Conservation (phyloP, 495 filamentous ascomycete genomes). For the Aspergillus saccharolyticus region DNA sequence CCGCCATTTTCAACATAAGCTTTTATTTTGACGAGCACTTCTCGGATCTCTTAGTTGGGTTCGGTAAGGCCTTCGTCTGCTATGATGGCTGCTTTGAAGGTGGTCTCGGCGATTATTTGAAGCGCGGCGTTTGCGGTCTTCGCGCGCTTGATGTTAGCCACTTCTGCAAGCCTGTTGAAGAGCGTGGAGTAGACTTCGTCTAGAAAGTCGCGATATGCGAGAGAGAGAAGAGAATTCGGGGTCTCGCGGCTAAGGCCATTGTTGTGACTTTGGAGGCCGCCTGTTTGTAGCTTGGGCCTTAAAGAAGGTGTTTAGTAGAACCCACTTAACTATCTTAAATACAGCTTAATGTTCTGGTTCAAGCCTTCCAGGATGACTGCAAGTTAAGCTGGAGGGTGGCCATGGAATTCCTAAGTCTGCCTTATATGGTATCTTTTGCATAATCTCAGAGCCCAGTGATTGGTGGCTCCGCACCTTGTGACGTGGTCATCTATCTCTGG, state of each 20-base stretch:
- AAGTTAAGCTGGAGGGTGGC: neutral
- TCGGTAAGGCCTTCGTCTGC: constrained; percentile 17
- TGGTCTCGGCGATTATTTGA: neutral
- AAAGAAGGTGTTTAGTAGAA: too few species aligned
- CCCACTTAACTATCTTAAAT: too few species aligned
- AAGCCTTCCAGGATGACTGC: too few species aligned
- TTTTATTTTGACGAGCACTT: constrained; percentile 13
- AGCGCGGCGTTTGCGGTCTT: constrained; percentile 14
- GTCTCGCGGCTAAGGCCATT: constrained; percentile 12
- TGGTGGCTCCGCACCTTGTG: too few species aligned
- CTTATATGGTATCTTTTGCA: too few species aligned
- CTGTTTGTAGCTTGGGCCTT: too few species aligned
- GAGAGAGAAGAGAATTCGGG: constrained; percentile 18
- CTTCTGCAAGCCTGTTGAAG: constrained; percentile 5
- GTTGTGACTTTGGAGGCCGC: too few species aligned
- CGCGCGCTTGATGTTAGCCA: constrained; percentile 13
- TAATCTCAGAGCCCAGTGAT: too few species aligned
- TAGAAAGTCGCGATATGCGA: constrained; percentile 13
- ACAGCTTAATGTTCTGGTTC: constrained; percentile 6
- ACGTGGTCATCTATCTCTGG: too few species aligned
- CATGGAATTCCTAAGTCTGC: too few species aligned
- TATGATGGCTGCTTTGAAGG: constrained; percentile 18
- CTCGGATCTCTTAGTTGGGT: neutral
- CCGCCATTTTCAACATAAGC: constrained; percentile 17
- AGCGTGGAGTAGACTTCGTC: constrained; percentile 14